Percentiles rank a stretch among this genome's conserved stretches.
Evolutionary conservation across 768 basidiomycete genomes (phyloP).

Genomic region (Ephemerocybe angulata): DNA sequence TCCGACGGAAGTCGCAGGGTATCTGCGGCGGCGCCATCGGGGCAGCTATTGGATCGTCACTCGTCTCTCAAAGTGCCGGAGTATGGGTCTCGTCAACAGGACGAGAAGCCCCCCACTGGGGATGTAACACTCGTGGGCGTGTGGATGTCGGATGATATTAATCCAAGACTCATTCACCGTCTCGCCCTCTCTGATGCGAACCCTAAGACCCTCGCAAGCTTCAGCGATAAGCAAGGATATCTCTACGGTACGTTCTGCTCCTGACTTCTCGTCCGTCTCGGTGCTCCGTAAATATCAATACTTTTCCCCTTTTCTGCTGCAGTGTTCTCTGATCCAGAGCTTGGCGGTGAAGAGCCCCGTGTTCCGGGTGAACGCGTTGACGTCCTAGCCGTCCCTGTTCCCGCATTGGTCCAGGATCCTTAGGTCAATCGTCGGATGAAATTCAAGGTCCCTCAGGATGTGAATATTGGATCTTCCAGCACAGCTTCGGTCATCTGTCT

Average conservation of each 20-base stretch:
- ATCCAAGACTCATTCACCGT: conserved; percentile 10
- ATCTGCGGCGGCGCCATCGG: neutral
- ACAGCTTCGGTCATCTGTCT: too few species aligned
- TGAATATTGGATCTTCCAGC: too few species aligned
- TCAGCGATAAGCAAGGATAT: conserved; percentile 9
- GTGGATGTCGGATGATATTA: conserved; percentile 11
- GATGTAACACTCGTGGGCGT: conserved; percentile 4
- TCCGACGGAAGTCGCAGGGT: neutral
- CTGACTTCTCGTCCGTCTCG: neutral
- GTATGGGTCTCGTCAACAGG: too few species aligned
- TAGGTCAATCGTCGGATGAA: too few species aligned
- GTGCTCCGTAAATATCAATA: neutral
- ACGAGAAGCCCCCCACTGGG: too few species aligned
- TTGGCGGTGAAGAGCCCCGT: neutral
- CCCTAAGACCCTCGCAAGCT: neutral
- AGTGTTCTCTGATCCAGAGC: neutral
- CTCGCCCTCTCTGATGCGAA: neutral
- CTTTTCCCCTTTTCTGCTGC: neutral
- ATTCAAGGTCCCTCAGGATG: too few species aligned
- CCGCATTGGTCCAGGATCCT: too few species aligned
- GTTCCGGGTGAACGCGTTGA: too few species aligned
- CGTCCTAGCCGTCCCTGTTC: neutral
- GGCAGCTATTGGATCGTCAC: neutral
- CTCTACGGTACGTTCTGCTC: conserved; percentile 7
- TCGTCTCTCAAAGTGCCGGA: neutral